Evolutionary conservation across 441 rosid genomes (phyloP), one percentile per base, ranked within the genome.

Genomic region (Manihot esculenta): DNA sequence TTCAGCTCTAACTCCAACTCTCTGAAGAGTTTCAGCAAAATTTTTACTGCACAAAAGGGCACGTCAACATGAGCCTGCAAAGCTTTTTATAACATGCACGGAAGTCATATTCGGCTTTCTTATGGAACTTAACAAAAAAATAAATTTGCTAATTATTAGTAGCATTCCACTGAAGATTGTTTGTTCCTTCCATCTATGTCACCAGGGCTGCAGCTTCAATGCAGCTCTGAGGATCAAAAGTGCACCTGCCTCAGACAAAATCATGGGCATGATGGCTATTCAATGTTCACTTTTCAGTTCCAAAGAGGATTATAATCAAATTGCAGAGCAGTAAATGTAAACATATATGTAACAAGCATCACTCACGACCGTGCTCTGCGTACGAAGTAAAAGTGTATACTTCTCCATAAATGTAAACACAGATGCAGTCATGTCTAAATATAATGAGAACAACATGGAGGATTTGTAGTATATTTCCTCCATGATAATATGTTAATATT

Each of bases 1-100:
- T 68, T 89, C 85, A 62, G 95, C 97, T 84, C 82, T 81, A 18
- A 78, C 96, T 74, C 98, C 98, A 66, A 85, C 84, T 74, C 86
- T 77, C 76, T 75, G 78, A 65, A 92, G 94, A 71, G 92, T 82
- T 63, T 87, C 87, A 1, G 89, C 92, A 87, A 90, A 94, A 41
- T 60, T 77, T 82, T 78, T 87, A 78, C 98, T 94, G 88, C 27
- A 78, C 44, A 72, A 14, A 65, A 18, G 42, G 26, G 30, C 35
- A 10, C 44, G 18, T 10, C 64, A 24, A 71, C 53, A 57, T 71
- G 71, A 48, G 12, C 69, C 60, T 51, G 47, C 17, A 8, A 14
- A 76, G 54, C 49, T 49, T 75, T 56, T 53, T 20, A 53, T 15
- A 45, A 50, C 26, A 64, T 12, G 13, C 21, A 50, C 9, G 5